Conservation (phyloP, 148 eudicot genomes). For the Selenicereus undatus region DNA sequence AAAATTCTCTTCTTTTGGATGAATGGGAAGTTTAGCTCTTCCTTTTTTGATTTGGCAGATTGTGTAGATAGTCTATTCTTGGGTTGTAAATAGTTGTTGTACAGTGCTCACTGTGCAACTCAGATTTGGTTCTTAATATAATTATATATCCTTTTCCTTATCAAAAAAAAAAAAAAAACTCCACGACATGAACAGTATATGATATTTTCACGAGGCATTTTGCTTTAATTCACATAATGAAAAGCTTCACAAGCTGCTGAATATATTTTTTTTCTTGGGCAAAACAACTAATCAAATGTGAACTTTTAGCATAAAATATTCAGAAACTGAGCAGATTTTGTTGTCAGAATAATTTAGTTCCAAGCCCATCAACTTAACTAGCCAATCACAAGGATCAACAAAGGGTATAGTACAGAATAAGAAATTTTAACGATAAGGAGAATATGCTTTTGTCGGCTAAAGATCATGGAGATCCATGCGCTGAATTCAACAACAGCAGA, state of each 20-base stretch:
- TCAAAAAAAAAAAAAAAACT: no score
- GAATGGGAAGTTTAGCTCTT: no score
- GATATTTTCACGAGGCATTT: neutral
- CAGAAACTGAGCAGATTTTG: neutral
- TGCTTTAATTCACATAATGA: neutral
- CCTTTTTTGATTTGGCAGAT: no score
- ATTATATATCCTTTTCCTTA: no score
- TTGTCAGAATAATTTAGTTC: constrained; percentile 15
- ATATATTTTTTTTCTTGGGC: neutral
- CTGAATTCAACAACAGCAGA: constrained; percentile 25
- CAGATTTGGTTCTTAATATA: no score
- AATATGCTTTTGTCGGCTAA: constrained; percentile 35
- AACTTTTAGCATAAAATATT: neutral
- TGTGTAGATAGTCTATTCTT: no score
- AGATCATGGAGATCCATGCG: constrained; percentile 44
- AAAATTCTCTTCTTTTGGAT: no score
- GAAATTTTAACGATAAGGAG: constrained; percentile 13
- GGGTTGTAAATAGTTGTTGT: no score
- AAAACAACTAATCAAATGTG: constrained; percentile 3
- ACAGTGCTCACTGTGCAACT: no score
- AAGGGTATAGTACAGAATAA: neutral
- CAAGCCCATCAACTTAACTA: constrained; percentile 17
- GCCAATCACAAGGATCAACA: constrained; percentile 14
- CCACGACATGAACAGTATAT: no score
- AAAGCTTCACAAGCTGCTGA: neutral